Base-by-base conservation (phyloP, 148 eudicot genomes). In the Cornus controversa region DNA sequence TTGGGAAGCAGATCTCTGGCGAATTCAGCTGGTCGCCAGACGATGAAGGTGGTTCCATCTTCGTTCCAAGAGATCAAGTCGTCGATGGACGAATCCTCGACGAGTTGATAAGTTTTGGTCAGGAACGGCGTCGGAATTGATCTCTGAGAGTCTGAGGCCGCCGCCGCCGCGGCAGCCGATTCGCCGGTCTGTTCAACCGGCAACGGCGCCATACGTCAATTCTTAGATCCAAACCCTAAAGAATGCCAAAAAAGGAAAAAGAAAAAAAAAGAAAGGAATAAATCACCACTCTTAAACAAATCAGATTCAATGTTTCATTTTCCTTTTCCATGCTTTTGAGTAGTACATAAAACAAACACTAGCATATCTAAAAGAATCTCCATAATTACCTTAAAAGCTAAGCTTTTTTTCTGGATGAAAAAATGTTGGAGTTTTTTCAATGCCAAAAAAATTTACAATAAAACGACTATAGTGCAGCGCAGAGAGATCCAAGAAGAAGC, bases 1-100 rank as follows among this genome's bases (percentile, higher is more conserved):
- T 86, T 85, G 0, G 97, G 97, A 60, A 94, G 88, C 83, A 94
- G 88, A 86, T 94, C 98, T 24, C 93, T 82, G 50, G 97, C 91
- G 31, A 94, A 94, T 69, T 92, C 98, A n/a, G 98, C 93, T 3
- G 98, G 93, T 11, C 87, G 84, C 98, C 97, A 94, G 22, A 94
- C 94, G 53, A 94, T 78, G 85, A 94, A 94, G 28, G 84, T 79
- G 0, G 93, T 89, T 29, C 98, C 98, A 18, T 92, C 93, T 16
- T 86, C 88, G 47, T 90, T 94, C 98, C 98, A 94, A 8, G 98
- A 92, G 31, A 94, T 88, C 67, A 89, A 58, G 7, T 94, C 97
- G 67, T 92, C 89, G 16, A 84, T 54, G 4, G 79, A 36, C 1
- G 93, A 85, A 94, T 94, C 97, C 14, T 94, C 97, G 10, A 94